These are phyloP conservation scores for Hypoxylon sp. DNA, from an alignment of 2,329 filamentous ascomycete genomes.

Conservation along the genomic window DNA sequence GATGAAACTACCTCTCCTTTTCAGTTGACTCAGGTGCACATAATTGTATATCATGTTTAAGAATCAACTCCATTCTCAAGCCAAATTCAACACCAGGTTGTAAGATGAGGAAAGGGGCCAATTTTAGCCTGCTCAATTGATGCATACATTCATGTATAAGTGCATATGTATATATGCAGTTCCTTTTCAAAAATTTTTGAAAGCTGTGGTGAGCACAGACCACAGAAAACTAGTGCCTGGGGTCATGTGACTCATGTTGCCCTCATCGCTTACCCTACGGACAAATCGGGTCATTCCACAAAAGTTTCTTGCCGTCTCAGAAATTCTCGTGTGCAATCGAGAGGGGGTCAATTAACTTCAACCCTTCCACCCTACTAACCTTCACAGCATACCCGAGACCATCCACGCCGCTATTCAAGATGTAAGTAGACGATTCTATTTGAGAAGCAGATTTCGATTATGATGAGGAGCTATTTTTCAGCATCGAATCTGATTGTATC, in stretches of 20 bases:
- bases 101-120: not conserved
- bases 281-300: slow-evolving; percentile 45
- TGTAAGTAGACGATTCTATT: slow-evolving; percentile 46
- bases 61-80: no score
- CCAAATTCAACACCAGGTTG: no score
- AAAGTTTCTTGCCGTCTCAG: slow-evolving; percentile 36
- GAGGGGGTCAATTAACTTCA: slow-evolving; percentile 45
- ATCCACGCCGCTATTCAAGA: slow-evolving; percentile 47
- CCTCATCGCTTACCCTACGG: slow-evolving; percentile 51
- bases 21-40: no score
- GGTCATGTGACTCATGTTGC: slow-evolving; percentile 45
- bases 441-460: slow-evolving; percentile 4
- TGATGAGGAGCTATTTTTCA: slow-evolving; percentile 8
- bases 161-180: not conserved
- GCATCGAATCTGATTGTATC: slow-evolving; percentile 17
- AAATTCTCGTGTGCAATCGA: slow-evolving; percentile 42
- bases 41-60: no score
- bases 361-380: slow-evolving; percentile 48
- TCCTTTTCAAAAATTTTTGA: not conserved
- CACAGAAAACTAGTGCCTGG: slow-evolving; percentile 10
- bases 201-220: slow-evolving; percentile 18
- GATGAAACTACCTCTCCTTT: no score
- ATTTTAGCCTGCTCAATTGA: slow-evolving; percentile 2
- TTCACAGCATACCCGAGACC: slow-evolving; percentile 46
- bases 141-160: not conserved